Percentiles rank a stretch among this genome's conserved stretches.
Evolutionary conservation across 163 green algal genomes (phyloP).

Genomic region (Volvox carteri): DNA sequence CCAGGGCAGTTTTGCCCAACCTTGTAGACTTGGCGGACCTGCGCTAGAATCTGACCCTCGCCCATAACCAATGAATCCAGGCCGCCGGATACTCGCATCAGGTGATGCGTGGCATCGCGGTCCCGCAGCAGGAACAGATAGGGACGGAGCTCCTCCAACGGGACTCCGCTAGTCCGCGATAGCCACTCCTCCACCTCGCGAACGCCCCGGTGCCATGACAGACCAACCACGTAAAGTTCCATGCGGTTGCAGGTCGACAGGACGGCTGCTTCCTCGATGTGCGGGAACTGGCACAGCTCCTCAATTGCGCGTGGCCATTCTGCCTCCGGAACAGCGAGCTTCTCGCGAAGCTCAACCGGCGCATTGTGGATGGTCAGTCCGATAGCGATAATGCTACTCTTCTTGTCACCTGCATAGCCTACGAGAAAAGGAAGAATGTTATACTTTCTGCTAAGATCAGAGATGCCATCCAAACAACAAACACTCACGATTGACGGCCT

Average conservation of each 20-base stretch:
- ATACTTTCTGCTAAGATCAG: too few relatives aligned
- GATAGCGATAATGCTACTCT: conserved; percentile 96
- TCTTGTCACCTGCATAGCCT: conserved; percentile 94
- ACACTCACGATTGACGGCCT: conserved; percentile 70
- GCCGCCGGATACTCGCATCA: conserved; percentile 95
- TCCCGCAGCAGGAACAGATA: conserved; percentile 97
- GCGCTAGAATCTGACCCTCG: conserved; percentile 98
- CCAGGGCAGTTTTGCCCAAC: conserved; percentile 91
- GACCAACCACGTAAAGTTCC: conserved; percentile 97
- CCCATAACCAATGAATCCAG: conserved; percentile 99
- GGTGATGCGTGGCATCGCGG: conserved; percentile 95
- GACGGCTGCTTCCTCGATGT: conserved; percentile 98
- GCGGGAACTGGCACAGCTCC: conserved; percentile 94
- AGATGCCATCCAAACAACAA: too few relatives aligned
- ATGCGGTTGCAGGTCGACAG: conserved; percentile 99
- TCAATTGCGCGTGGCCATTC: conserved; percentile 92
- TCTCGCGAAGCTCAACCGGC: conserved; percentile 98
- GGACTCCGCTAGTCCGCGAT: conserved; percentile 88
- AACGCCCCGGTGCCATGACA: conserved; percentile 95
- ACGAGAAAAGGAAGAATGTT: background rate
- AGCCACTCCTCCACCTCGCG: conserved; percentile 99
- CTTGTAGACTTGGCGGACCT: conserved; percentile 96
- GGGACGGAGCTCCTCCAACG: conserved; percentile 92
- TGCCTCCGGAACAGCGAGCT: conserved; percentile 96
- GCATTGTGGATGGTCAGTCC: conserved; percentile 96